phyloP scores from a whole-genome alignment of 108 stramenopile species.

The Schizochytrium sp. region DNA sequence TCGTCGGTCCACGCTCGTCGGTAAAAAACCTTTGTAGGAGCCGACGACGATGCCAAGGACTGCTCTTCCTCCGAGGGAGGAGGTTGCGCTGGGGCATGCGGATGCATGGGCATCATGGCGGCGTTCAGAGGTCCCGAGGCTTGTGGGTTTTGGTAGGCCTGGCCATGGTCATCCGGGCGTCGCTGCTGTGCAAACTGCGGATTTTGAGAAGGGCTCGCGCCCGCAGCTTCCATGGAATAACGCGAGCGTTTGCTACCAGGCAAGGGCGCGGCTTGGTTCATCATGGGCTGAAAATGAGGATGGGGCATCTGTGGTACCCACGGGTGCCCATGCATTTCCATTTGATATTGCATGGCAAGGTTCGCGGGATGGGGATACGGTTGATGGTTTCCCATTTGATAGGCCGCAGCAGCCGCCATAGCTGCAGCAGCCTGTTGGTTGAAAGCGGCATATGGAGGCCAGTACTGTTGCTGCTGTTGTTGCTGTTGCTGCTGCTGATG shows the following conservation, averaged over 20 bases:
- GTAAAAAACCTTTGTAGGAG: not conserved
- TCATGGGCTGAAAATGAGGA: not conserved
- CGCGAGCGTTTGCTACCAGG: not conserved
- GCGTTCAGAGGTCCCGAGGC: no score
- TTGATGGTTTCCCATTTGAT: not conserved
- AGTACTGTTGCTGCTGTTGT: not conserved
- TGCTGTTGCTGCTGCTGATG: not conserved
- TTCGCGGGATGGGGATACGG: not conserved
- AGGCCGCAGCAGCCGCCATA: not conserved
- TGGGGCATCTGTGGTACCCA: not conserved
- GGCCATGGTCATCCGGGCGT: no score
- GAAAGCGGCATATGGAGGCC: not conserved
- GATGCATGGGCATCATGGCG: no score
- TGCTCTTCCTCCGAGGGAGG: no score
- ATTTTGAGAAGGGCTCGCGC: no score
- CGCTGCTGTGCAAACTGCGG: no score
- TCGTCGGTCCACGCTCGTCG: slow-evolving; percentile 36
- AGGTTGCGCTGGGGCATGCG: no score
- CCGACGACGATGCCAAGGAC: no score
- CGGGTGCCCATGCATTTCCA: not conserved
- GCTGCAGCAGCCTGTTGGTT: not conserved
- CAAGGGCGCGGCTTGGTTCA: not conserved
- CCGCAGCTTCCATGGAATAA: not conserved
- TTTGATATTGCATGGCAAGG: not conserved
- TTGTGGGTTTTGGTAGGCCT: no score